These are phyloP conservation scores for Crithidia fasciculata DNA, from an alignment of 208 protist genomes.

Conservation along the genomic window DNA sequence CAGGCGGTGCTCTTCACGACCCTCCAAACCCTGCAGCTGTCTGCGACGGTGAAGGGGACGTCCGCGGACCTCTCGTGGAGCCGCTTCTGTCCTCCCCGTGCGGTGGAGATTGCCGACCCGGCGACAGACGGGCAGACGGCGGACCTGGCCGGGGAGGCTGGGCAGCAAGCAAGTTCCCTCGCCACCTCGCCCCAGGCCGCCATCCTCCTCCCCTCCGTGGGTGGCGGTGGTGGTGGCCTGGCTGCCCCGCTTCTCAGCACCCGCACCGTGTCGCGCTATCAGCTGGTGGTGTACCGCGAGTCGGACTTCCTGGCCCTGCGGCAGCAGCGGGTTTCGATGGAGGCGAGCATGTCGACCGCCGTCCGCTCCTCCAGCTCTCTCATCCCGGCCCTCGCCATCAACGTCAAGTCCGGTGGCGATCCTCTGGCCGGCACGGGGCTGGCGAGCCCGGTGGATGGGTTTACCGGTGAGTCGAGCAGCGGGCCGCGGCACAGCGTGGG, in stretches of 20 bases:
- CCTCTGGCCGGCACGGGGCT: not conserved
- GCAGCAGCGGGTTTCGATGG: constrained; percentile 16
- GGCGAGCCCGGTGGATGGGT: not conserved
- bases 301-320: constrained; percentile 29
- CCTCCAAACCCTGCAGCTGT: constrained; percentile 51
- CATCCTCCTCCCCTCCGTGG: not conserved
- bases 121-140: not conserved
- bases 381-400: not conserved
- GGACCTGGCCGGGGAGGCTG: not conserved
- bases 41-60: constrained; percentile 41
- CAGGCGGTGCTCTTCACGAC: constrained; percentile 72
- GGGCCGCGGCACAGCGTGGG: no score
- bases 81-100: constrained; percentile 9
- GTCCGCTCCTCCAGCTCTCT: constrained; percentile 16
- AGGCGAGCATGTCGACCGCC: constrained; percentile 22
- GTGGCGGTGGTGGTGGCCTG: not conserved
- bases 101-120: constrained; percentile 19
- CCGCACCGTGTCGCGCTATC: constrained; percentile 47
- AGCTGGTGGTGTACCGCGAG: constrained; percentile 49
- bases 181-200: not conserved
- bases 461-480: no score
- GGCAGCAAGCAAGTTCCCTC: not conserved
- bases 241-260: constrained; percentile 14
- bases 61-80: constrained; percentile 47
- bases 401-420: not conserved